phyloP scores from a whole-genome alignment of 2,329 filamentous ascomycete species.

The Colletotrichum lentis region DNA sequence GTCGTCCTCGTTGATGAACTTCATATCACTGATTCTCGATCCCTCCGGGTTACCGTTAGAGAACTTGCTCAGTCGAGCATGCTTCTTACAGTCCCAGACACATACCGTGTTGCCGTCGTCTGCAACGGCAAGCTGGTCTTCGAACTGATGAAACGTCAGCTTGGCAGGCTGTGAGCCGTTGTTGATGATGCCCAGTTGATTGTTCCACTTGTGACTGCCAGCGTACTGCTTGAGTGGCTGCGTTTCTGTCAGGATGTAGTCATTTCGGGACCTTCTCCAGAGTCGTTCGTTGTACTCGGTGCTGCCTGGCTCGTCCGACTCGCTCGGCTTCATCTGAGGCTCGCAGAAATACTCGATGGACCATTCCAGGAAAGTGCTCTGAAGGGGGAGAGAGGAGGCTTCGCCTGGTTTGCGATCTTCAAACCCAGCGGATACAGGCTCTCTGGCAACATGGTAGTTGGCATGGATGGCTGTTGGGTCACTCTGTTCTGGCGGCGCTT shows the following conservation, averaged over 20 bases:
- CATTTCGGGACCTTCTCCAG: slow-evolving; percentile 92
- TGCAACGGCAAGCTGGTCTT: slow-evolving; percentile 91
- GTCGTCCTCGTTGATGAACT: slow-evolving; percentile 98
- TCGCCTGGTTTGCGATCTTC: slow-evolving; percentile 67
- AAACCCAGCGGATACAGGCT: slow-evolving; percentile 82
- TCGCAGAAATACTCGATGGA: slow-evolving; percentile 98
- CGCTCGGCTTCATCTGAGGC: slow-evolving; percentile 96
- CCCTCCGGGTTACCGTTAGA: slow-evolving; percentile 93
- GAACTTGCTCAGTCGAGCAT: slow-evolving; percentile 80
- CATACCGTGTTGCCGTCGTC: slow-evolving; percentile 91
- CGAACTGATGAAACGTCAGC: slow-evolving; percentile 97
- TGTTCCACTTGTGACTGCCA: slow-evolving; percentile 86
- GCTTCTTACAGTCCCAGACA: slow-evolving; percentile 92
- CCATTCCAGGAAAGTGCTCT: slow-evolving; percentile 90
- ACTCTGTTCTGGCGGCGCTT: slow-evolving; percentile 75
- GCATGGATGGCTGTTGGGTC: slow-evolving; percentile 72
- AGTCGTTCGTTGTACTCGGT: slow-evolving; percentile 95
- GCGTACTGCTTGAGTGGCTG: slow-evolving; percentile 93
- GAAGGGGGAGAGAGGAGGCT: slow-evolving; percentile 74
- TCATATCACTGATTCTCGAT: slow-evolving; percentile 91
- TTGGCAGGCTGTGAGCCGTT: slow-evolving; percentile 89
- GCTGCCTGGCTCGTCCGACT: slow-evolving; percentile 95
- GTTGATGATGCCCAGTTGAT: slow-evolving; percentile 81
- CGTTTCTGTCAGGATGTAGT: slow-evolving; percentile 88
- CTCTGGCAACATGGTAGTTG: slow-evolving; percentile 78